These are phyloP conservation scores for Aethionema arabicum DNA, from an alignment of 345 rosid genomes.

Conservation along the genomic window DNA sequence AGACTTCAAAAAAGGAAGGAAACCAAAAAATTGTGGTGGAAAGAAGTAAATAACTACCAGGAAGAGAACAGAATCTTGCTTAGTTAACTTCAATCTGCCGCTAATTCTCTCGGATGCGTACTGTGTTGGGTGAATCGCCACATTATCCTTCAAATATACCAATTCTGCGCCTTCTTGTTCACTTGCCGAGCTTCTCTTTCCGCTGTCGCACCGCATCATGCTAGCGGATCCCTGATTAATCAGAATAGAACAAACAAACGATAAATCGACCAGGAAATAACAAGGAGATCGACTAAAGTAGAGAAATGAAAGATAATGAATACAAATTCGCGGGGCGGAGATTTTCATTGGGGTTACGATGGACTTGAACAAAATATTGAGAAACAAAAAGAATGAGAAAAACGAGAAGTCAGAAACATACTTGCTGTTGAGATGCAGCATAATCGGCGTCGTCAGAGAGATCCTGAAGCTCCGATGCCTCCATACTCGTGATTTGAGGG, in stretches of 20 bases:
- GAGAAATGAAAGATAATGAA: not conserved
- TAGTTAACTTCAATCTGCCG: conserved; percentile 85
- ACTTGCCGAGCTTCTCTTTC: conserved; percentile 54
- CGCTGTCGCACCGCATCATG: conserved; percentile 61
- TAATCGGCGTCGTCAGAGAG: conserved; percentile 97
- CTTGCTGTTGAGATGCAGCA: conserved; percentile 85
- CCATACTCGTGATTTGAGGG: conserved; percentile 49
- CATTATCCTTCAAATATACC: conserved; percentile 74
- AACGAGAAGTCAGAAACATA: conserved; percentile 29
- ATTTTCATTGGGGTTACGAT: not conserved
- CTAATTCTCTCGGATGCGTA: conserved; percentile 85
- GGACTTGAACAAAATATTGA: not conserved
- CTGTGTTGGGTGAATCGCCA: conserved; percentile 91
- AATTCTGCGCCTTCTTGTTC: conserved; percentile 72
- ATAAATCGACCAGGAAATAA: conserved; percentile 1
- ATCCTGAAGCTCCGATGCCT: conserved; percentile 77
- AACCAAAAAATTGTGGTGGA: not conserved
- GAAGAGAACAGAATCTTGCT: conserved; percentile 67
- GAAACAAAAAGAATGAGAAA: not conserved
- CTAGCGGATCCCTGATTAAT: conserved; percentile 65
- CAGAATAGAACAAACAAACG: conserved; percentile 8
- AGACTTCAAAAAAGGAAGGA: not conserved
- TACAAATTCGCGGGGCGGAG: not conserved
- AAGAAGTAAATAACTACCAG: conserved; percentile 47
- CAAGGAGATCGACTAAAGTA: not conserved